Conservation (phyloP, 2,329 filamentous ascomycete species). For the Beauveria scarabaeidicola region DNA sequence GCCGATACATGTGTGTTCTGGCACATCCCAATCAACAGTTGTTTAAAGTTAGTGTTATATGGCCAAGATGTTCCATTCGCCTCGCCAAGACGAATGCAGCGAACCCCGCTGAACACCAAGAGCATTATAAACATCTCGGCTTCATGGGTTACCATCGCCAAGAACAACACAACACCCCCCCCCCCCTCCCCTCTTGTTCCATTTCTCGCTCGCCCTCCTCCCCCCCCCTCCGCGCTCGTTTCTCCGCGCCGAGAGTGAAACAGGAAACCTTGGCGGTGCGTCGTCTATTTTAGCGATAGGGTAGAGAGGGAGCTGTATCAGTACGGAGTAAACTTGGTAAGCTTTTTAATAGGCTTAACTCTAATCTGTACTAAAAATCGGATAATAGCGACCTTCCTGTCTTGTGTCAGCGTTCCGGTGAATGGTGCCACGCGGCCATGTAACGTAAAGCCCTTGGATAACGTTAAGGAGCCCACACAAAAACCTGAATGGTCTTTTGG, state of each 20-base stretch:
- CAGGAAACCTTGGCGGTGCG: not conserved
- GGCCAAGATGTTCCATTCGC: not conserved
- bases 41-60: not conserved
- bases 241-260: not conserved
- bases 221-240: not conserved
- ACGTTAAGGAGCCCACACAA: not conserved
- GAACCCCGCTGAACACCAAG: not conserved
- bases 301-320: not conserved
- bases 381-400: not conserved
- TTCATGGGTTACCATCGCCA: slow-evolving; percentile 1
- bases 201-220: not conserved
- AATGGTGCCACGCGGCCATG: not conserved
- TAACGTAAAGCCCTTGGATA: not conserved
- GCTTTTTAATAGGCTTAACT: too few species aligned
- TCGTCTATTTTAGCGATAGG: not conserved
- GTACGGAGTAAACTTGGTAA: too few species aligned
- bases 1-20: not conserved
- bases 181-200: not conserved
- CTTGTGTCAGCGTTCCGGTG: not conserved
- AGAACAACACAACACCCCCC: not conserved
- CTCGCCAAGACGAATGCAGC: not conserved
- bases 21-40: not conserved
- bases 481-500: too few species aligned
- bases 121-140: not conserved
- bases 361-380: not conserved